These are phyloP conservation scores for Saccharomyces cerevisiae DNA, from an alignment of 805 yeast genomes.

Conservation along the genomic window DNA sequence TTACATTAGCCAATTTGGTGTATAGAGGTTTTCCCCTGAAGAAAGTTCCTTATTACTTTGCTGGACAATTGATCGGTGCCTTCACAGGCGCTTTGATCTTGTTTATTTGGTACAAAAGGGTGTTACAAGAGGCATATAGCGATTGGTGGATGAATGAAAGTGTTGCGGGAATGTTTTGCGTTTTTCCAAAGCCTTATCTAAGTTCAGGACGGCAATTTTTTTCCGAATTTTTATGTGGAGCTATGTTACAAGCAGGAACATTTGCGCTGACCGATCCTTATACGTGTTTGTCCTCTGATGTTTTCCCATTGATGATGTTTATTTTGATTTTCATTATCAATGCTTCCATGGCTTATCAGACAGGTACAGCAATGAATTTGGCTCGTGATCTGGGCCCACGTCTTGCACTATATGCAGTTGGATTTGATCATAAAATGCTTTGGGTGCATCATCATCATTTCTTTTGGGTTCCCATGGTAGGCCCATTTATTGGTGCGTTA, in stretches of 20 bases:
- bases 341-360: slow-evolving; percentile 42
- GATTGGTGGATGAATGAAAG: slow-evolving; percentile 21
- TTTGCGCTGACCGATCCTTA: slow-evolving; percentile 46
- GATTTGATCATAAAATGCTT: slow-evolving; percentile 36
- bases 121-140: slow-evolving; percentile 24
- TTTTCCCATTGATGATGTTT: slow-evolving; percentile 42
- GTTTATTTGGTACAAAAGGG: slow-evolving; percentile 38
- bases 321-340: slow-evolving; percentile 39
- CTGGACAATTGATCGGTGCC: slow-evolving; percentile 44
- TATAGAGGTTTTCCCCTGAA: slow-evolving; percentile 46
- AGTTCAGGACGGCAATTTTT: slow-evolving; percentile 38
- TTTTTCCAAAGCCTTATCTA: slow-evolving; percentile 37
- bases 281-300: slow-evolving; percentile 38
- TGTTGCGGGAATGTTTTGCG: slow-evolving; percentile 41
- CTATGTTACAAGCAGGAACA: slow-evolving; percentile 38
- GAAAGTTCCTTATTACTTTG: slow-evolving; percentile 38
- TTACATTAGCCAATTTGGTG: slow-evolving; percentile 39
- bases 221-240: slow-evolving; percentile 40
- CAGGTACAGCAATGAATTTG: slow-evolving; percentile 48
- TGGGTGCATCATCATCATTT: slow-evolving; percentile 36
- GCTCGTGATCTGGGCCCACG: slow-evolving; percentile 53
- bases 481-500: slow-evolving; percentile 42
- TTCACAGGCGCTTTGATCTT: slow-evolving; percentile 39
- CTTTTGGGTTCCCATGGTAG: slow-evolving; percentile 47
- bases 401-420: slow-evolving; percentile 40